phyloP scores from a whole-genome alignment of 495 filamentous ascomycete genomes.

The Penicillium flavigenum region DNA sequence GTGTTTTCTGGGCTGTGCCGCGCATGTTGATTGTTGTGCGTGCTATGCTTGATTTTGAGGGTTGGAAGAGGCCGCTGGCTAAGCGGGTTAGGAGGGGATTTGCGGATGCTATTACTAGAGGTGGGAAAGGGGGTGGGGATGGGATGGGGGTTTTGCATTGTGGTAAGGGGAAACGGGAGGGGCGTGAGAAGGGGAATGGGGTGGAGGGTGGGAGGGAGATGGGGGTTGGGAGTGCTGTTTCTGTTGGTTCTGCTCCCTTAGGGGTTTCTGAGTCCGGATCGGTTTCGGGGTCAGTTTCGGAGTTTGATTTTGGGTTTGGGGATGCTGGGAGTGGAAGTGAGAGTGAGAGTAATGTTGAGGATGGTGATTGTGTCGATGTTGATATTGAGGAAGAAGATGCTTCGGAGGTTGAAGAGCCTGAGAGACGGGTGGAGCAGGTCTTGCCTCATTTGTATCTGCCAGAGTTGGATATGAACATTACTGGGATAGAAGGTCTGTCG shows the following conservation, averaged over 20 bases:
- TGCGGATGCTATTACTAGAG: conserved; percentile 14
- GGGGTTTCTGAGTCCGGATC: conserved; percentile 10
- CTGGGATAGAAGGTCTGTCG: conserved; percentile 23
- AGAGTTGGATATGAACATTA: conserved; percentile 23
- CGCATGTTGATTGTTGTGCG: conserved; percentile 44
- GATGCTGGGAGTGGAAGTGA: conserved; percentile 21
- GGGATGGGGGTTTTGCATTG: conserved; percentile 18
- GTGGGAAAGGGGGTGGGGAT: conserved; percentile 2
- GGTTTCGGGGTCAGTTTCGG: conserved; percentile 25
- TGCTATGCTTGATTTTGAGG: conserved; percentile 45
- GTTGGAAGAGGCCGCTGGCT: conserved; percentile 39
- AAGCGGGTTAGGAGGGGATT: conserved; percentile 30
- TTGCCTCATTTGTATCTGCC: conserved; percentile 25
- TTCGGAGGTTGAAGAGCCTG: conserved; percentile 4
- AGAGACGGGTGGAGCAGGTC: conserved; percentile 14
- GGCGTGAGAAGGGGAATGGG: neutral
- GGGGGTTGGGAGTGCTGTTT: neutral
- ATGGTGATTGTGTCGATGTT: conserved; percentile 8
- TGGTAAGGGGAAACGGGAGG: neutral
- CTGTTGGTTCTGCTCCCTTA: neutral
- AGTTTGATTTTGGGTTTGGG: conserved; percentile 30
- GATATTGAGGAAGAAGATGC: neutral
- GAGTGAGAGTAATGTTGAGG: conserved; percentile 16
- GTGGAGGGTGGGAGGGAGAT: neutral
- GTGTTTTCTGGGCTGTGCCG: conserved; percentile 38